Percentiles rank a stretch among this genome's conserved stretches.
Evolutionary conservation across 345 rosid species (phyloP).

Genomic region (Gossypium sturtianum): DNA sequence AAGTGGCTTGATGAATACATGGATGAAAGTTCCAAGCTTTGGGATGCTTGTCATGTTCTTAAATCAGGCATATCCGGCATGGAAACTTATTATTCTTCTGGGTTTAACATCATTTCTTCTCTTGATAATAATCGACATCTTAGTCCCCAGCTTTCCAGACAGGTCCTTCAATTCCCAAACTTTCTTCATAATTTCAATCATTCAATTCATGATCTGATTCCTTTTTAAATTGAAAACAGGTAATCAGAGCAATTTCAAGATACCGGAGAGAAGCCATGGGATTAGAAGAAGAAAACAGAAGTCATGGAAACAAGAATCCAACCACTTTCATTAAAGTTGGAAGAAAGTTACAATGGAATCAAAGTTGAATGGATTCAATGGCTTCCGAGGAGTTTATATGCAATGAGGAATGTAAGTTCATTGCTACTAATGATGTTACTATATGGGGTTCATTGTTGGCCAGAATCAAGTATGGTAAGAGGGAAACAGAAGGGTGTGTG

Average conservation of each 20-base stretch:
- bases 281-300: background rate
- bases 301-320: background rate
- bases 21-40: background rate
- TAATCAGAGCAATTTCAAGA: background rate
- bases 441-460: background rate
- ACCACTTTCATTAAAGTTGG: background rate
- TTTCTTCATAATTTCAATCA: background rate
- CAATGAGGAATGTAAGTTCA: background rate
- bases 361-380: background rate
- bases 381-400: background rate
- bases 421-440: background rate
- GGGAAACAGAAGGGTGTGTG: background rate
- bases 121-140: background rate
- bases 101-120: background rate
- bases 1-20: slow-evolving; percentile 1
- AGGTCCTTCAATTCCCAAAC: background rate
- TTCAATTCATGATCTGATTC: background rate
- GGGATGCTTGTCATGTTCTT: slow-evolving; percentile 5
- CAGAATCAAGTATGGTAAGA: background rate
- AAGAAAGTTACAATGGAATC: background rate
- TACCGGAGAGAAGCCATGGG: background rate
- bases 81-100: background rate
- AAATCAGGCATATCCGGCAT: background rate
- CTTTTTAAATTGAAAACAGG: background rate
- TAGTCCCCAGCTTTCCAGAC: background rate